A percentile compares a stretch with the other conserved stretches of the same genome.
Conservation (phyloP, 2,329 filamentous ascomycete genomes). For the Fusarium incarnatum region DNA sequence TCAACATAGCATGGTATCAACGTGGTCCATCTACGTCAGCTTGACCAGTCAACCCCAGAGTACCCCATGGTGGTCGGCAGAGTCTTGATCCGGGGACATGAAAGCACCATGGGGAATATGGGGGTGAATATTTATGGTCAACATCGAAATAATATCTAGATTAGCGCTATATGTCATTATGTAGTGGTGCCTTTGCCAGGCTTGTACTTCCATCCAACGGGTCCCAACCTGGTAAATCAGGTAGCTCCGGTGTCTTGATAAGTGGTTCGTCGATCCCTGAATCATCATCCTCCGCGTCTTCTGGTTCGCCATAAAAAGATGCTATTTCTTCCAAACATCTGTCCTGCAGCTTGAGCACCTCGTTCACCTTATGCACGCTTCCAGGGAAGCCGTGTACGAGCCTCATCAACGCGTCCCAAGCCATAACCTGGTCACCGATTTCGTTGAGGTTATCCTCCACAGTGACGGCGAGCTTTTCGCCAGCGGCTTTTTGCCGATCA, state of each 20-base stretch:
- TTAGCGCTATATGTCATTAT: not conserved
- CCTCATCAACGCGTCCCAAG: not conserved
- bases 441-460: not conserved
- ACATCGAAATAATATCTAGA: not conserved
- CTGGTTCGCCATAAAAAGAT: not conserved
- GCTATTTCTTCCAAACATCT: not conserved
- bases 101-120: not conserved
- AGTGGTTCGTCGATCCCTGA: not conserved
- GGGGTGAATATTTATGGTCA: not conserved
- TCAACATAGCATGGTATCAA: not conserved
- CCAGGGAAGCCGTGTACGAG: not conserved
- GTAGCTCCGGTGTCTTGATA: not conserved
- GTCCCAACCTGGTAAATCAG: not conserved
- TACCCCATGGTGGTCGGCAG: conserved; percentile 10
- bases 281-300: not conserved
- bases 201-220: not conserved
- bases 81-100: conserved; percentile 25
- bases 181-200: not conserved
- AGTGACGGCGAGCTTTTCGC: not conserved
- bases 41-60: not conserved
- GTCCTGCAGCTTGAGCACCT: not conserved
- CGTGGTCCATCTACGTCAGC: conserved; percentile 3
- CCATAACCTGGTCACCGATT: not conserved
- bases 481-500: not conserved
- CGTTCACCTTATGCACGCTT: not conserved